Conservation (phyloP, 2,329 filamentous ascomycete genomes). For the Hypoxylon sp. region DNA sequence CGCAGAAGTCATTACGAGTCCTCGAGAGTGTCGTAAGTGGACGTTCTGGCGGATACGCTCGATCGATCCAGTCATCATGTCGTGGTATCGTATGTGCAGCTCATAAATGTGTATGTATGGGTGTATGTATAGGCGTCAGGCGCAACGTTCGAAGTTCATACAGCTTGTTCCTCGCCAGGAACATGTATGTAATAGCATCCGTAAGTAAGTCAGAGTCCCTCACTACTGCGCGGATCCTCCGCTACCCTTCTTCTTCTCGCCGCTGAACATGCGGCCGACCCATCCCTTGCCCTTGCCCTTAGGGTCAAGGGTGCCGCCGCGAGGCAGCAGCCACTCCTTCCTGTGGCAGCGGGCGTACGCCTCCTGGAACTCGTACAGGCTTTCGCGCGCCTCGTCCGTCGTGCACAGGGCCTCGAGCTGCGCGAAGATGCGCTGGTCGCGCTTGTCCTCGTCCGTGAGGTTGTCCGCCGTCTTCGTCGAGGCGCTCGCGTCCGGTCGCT, state of each 20-base stretch:
- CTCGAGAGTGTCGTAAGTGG: background rate
- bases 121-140: no score
- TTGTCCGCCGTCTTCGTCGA: constrained; percentile 24
- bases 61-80: background rate
- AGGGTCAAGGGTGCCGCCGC: constrained; percentile 49
- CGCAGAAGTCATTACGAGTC: background rate
- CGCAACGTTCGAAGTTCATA: background rate
- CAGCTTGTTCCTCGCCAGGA: background rate
- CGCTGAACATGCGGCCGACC: constrained; percentile 51
- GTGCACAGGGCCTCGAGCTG: constrained; percentile 64
- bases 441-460: constrained; percentile 60
- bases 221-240: constrained; percentile 5
- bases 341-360: constrained; percentile 61
- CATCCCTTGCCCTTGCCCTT: constrained; percentile 44
- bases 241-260: constrained; percentile 20
- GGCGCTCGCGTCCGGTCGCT: background rate
- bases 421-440: constrained; percentile 62
- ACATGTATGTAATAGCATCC: background rate
- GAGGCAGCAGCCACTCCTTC: constrained; percentile 60
- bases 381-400: constrained; percentile 64
- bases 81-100: background rate
- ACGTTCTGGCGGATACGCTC: background rate
- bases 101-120: background rate
- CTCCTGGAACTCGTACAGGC: constrained; percentile 66
- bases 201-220: background rate